A percentile compares a stretch with the other conserved stretches of the same genome.
phyloP scores from a whole-genome alignment of 2,329 filamentous ascomycete species.

The Lasiodiplodia sp. region DNA sequence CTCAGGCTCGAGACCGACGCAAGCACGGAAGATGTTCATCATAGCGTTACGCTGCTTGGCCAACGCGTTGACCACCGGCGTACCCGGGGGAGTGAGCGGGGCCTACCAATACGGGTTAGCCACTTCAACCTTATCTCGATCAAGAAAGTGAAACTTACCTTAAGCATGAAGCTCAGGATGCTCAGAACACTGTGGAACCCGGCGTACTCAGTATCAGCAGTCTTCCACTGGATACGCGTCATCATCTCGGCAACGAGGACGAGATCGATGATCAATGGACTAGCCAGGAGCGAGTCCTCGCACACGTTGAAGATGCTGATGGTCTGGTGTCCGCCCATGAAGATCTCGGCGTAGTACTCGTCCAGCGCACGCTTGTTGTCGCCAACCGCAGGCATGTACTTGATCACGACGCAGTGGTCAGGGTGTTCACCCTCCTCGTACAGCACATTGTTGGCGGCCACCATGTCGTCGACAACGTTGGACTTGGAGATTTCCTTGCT shows the following conservation, averaged over 20 bases:
- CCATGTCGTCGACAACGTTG: slow-evolving; percentile 99
- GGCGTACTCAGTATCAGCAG: slow-evolving; percentile 74
- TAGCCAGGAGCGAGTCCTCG: slow-evolving; percentile 95
- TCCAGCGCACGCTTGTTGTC: slow-evolving; percentile 99
- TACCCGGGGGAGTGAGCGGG: slow-evolving; percentile 90
- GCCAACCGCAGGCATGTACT: slow-evolving; percentile 99
- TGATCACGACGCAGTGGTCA: slow-evolving; percentile 98
- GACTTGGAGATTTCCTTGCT: slow-evolving; percentile 99
- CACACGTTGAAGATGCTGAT: slow-evolving; percentile 99
- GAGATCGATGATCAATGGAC: slow-evolving; percentile 95
- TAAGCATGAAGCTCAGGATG: slow-evolving; percentile 98
- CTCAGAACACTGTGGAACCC: slow-evolving; percentile 97
- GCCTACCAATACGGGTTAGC: slow-evolving; percentile 62
- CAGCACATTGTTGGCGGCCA: slow-evolving; percentile 89
- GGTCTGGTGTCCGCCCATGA: slow-evolving; percentile 94
- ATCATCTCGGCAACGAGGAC: slow-evolving; percentile 95
- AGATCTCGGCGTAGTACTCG: slow-evolving; percentile 99
- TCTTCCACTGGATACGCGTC: slow-evolving; percentile 92
- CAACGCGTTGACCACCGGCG: slow-evolving; percentile 92
- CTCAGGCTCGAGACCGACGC: slow-evolving; percentile 94
- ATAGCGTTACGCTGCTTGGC: slow-evolving; percentile 94
- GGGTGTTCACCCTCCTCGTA: slow-evolving; percentile 94
- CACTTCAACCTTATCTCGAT: not conserved
- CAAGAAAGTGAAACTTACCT: slow-evolving; percentile 51
- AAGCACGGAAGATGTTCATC: slow-evolving; percentile 98